Base-by-base conservation (phyloP, 257 asterid species). In the Gardenia jasminoides region DNA sequence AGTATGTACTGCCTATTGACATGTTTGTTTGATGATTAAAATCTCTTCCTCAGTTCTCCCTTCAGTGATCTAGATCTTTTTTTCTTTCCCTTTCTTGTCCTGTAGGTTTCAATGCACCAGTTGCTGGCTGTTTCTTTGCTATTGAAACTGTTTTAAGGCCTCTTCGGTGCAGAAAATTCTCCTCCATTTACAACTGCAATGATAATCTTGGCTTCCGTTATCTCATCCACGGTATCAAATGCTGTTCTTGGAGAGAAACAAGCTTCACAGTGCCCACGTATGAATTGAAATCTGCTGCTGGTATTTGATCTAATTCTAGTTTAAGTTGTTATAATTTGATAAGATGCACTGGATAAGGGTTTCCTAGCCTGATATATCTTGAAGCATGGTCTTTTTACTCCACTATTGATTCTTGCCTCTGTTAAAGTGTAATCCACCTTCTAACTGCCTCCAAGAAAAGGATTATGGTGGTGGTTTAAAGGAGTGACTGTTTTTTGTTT, bases 281-380 rank as follows among this genome's bases (percentile, higher is more conserved):
- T 90, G 99, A 96, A 88, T 89, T 96, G 96, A 96, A 91, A 91
- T 93, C 99, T 89, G 99, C 99, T 87, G 97, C 98, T 80, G 99
- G 99, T 93, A 95, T 93, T 88, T 90, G 79, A 87, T 91, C 97
- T 87, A 81, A 87, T 88, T 93, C 90, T 80, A n/a, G 82, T 85
- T 91, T 80, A 75, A 67, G 82, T 83, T 83, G 83, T 75, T 66
- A 75, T 79, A 68, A 78, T 68, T 67, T 78, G 79, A 82, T 61
- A 79, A 74, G 64, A n/a, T 47, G 65, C 20, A n/a, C 44, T 33
- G 47, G 31, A 26, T 77, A 56, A 30, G 76, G 15, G 19, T 72
- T 85, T 70, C 62, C 77, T 71, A 10, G 48, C 47, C 76, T 72
- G 58, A 46, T 78, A 6, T 83, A 67, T 77, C 76, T 43, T 62